A percentile compares a stretch with the other conserved stretches of the same genome.
phyloP scores from a whole-genome alignment of 768 basidiomycete genomes.

The Flagelloscypha sp. region DNA sequence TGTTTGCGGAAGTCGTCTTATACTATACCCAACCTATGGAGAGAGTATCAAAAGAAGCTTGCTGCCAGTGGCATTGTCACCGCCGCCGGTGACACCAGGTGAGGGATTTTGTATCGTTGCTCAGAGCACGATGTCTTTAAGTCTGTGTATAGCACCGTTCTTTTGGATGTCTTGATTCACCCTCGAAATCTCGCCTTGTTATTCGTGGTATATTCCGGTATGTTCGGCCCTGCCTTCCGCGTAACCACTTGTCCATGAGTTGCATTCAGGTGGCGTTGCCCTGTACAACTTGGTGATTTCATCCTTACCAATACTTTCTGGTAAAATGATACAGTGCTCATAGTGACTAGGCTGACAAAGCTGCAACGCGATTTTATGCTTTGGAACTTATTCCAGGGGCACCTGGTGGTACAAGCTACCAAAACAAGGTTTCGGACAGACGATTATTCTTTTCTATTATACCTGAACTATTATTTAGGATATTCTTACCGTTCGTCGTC shows the following conservation, averaged over 20 bases:
- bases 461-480: conserved; percentile 29
- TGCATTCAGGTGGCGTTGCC: conserved; percentile 47
- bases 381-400: conserved; percentile 70
- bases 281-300: conserved; percentile 48
- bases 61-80: conserved; percentile 31
- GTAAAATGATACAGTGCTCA: conserved; percentile 1
- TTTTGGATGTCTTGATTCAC: conserved; percentile 57
- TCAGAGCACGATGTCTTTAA: too few species aligned
- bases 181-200: conserved; percentile 66
- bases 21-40: conserved; percentile 71
- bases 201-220: conserved; percentile 71
- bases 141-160: conserved; percentile 41
- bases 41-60: conserved; percentile 53
- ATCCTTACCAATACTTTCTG: neutral
- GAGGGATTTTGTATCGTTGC: too few species aligned
- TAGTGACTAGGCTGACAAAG: too few species aligned
- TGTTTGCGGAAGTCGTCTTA: conserved; percentile 61
- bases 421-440: conserved; percentile 15
- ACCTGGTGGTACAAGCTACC: conserved; percentile 66
- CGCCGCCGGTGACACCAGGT: too few species aligned
- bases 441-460: neutral
- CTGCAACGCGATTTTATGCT: conserved; percentile 55
- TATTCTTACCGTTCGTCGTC: conserved; percentile 61
- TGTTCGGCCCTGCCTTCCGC: conserved; percentile 6
- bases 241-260: conserved; percentile 3